phyloP scores from a whole-genome alignment of 2,329 filamentous ascomycete genomes.

The Hypoxylon sp. region DNA sequence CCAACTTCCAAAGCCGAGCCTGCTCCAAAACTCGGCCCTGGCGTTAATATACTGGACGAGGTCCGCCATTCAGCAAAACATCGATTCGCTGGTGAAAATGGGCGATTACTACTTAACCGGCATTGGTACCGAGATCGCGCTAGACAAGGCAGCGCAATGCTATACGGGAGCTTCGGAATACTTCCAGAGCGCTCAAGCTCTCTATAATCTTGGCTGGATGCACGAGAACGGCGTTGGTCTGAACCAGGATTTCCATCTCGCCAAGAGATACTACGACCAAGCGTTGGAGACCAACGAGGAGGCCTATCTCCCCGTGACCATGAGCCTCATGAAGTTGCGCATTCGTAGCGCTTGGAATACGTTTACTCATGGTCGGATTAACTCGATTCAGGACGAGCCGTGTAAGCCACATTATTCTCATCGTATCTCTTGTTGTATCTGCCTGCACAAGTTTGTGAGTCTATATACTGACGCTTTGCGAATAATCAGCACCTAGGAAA shows the following conservation, averaged over 20 bases:
- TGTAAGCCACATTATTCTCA: conserved; percentile 61
- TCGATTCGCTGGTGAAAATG: conserved; percentile 96
- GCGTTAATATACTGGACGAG: conserved; percentile 95
- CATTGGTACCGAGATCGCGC: conserved; percentile 73
- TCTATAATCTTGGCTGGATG: conserved; percentile 99
- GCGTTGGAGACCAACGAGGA: conserved; percentile 91
- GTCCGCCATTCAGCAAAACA: conserved; percentile 90
- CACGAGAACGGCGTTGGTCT: conserved; percentile 95
- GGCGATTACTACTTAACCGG: conserved; percentile 95
- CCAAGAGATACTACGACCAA: conserved; percentile 94
- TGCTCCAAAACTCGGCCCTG: conserved; percentile 64
- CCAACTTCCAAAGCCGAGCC: conserved; percentile 45
- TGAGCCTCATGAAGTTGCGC: conserved; percentile 86
- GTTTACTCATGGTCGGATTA: conserved; percentile 86
- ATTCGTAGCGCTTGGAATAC: conserved; percentile 93
- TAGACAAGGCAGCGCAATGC: conserved; percentile 89
- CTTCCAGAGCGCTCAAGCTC: conserved; percentile 89
- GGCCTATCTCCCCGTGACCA: conserved; percentile 89
- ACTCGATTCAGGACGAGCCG: conserved; percentile 89
- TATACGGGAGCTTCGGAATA: conserved; percentile 93
- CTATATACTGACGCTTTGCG: conserved; percentile 33
- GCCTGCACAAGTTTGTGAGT: neutral
- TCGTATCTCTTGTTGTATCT: neutral
- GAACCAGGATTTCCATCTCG: conserved; percentile 94
- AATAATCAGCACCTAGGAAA: conserved; percentile 66